Evolutionary conservation across 371 early-diverging fungal genomes (phyloP).

Genomic region (Smittium culicis): DNA sequence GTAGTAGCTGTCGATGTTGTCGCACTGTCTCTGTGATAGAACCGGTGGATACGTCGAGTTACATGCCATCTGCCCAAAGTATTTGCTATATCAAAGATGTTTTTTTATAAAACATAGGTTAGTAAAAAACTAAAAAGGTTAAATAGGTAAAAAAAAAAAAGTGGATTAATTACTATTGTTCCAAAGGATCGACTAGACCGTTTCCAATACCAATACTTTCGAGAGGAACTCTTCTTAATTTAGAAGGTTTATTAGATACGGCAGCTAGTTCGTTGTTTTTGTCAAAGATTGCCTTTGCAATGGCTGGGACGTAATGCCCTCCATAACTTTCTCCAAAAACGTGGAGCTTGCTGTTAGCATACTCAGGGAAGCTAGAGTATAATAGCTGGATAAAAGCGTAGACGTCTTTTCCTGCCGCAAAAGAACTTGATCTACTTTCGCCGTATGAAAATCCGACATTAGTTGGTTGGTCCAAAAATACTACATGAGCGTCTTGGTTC

Average conservation of each 20-base stretch:
- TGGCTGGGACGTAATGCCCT: constrained; percentile 70
- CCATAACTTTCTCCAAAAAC: constrained; percentile 55
- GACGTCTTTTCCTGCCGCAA: constrained; percentile 35
- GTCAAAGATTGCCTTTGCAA: constrained; percentile 51
- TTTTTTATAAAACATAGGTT: no score
- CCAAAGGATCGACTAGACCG: constrained; percentile 75
- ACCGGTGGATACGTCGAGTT: constrained; percentile 64
- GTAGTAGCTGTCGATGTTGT: constrained; percentile 52
- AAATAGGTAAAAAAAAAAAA: not conserved
- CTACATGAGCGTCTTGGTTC: constrained; percentile 57
- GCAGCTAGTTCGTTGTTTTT: constrained; percentile 43
- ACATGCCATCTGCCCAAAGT: constrained; percentile 76
- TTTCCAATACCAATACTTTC: constrained; percentile 77
- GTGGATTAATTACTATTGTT: constrained; percentile 44
- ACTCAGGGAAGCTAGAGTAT: constrained; percentile 48
- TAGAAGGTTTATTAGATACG: constrained; percentile 27
- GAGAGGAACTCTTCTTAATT: constrained; percentile 49
- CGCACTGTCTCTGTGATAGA: constrained; percentile 45
- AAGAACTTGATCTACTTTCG: constrained; percentile 34
- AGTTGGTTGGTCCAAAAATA: constrained; percentile 66
- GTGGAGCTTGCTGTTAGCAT: constrained; percentile 37
- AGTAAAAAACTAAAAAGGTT: not conserved
- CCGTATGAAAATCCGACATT: constrained; percentile 66
- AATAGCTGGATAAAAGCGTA: constrained; percentile 52
- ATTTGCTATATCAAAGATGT: no score